phyloP scores from a whole-genome alignment of 1,139 yeast species.

The Hyphopichia buzzinii region DNA sequence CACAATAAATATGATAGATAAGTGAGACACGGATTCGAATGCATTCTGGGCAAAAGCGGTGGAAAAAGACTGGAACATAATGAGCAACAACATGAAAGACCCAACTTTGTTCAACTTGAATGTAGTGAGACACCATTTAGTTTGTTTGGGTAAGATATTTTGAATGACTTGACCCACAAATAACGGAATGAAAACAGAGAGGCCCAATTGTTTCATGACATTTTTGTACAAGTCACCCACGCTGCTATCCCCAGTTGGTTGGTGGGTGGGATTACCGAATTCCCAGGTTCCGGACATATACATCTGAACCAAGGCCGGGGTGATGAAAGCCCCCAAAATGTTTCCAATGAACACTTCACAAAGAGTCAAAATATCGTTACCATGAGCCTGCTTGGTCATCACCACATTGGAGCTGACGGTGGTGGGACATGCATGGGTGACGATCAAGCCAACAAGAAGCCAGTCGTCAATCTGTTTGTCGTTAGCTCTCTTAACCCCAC shows the following conservation, averaged over 20 bases:
- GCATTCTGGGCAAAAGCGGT: constrained; percentile 85
- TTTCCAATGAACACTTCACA: constrained; percentile 88
- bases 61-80: constrained; percentile 84
- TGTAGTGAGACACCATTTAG: constrained; percentile 57
- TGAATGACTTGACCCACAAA: constrained; percentile 86
- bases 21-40: constrained; percentile 66
- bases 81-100: constrained; percentile 69
- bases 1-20: constrained; percentile 68
- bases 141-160: constrained; percentile 62
- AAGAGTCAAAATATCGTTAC: constrained; percentile 73
- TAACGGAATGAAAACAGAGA: constrained; percentile 78
- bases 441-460: constrained; percentile 75
- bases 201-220: constrained; percentile 84
- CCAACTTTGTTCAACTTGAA: constrained; percentile 71
- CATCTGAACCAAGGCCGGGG: constrained; percentile 82
- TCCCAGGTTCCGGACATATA: constrained; percentile 60
- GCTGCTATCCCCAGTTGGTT: constrained; percentile 39
- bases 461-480: constrained; percentile 62
- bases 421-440: constrained; percentile 86
- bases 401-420: constrained; percentile 89
- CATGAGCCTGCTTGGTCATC: constrained; percentile 83
- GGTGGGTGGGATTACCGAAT: constrained; percentile 78
- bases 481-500: constrained; percentile 61
- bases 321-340: constrained; percentile 77
- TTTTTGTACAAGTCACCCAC: constrained; percentile 61